A percentile compares a stretch with the other conserved stretches of the same genome.
These are phyloP conservation scores for Letharia lupina DNA, from an alignment of 495 filamentous ascomycete genomes.

Conservation along the genomic window DNA sequence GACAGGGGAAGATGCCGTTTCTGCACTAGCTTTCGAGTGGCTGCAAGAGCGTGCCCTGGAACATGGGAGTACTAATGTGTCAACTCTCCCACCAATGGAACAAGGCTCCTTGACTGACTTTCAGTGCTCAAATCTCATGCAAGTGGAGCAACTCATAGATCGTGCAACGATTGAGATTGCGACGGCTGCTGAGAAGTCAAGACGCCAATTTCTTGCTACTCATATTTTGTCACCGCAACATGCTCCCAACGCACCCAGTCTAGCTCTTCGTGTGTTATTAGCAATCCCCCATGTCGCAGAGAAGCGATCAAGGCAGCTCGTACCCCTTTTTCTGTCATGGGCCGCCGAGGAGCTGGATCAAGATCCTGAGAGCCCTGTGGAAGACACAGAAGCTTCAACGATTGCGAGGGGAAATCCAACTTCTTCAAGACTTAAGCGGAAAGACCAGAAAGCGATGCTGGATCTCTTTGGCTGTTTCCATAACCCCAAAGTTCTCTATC, in stretches of 20 bases:
- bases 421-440: conserved; percentile 42
- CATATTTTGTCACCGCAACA: conserved; percentile 36
- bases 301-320: conserved; percentile 70
- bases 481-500: conserved; percentile 78
- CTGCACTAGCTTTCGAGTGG: conserved; percentile 71
- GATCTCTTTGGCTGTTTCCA: conserved; percentile 73
- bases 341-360: conserved; percentile 41
- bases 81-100: background rate
- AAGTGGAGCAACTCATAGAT: conserved; percentile 42
- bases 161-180: conserved; percentile 33
- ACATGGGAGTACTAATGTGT: conserved; percentile 26
- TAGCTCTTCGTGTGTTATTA: conserved; percentile 72
- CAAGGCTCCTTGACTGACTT: conserved; percentile 50
- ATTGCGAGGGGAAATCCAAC: conserved; percentile 26
- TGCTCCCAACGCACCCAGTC: conserved; percentile 39
- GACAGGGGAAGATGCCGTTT: conserved; percentile 62
- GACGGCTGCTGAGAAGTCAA: conserved; percentile 40
- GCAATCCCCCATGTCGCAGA: conserved; percentile 69
- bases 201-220: conserved; percentile 40
- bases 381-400: conserved; percentile 21
- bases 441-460: conserved; percentile 75
- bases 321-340: conserved; percentile 82
- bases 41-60: conserved; percentile 50
- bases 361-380: conserved; percentile 36
- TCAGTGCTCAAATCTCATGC: conserved; percentile 67